Evolutionary conservation across 139 green algal genomes (phyloP), one percentile per base, ranked within the genome.

Genomic region (Diplosphaera chodatii): DNA sequence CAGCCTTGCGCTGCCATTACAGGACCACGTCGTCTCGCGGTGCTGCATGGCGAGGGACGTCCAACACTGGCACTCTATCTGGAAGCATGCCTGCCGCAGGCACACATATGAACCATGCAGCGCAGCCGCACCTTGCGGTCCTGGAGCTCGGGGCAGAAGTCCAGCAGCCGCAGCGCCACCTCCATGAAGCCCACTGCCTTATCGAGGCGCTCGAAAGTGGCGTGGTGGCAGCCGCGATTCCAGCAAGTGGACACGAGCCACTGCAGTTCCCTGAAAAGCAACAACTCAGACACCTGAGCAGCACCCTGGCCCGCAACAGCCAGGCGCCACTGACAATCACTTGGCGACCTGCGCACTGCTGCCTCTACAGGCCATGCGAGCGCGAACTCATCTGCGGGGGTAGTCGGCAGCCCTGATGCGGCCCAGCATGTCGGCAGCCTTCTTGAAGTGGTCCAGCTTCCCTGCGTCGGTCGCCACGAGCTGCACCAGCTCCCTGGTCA

Each of bases 211-310:
- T 32, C 40, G 29, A 71, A 71, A 22, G 20, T 64, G 2, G n/a
- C 3, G 37, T 71, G 66, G 41, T 71, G 66, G 66, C 66, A 71
- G 13, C 66, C 66, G 31, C 37, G 66, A 15, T 71, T 71, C 66
- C 66, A 71, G 37, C 66, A 71, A 3, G 34, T 71, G 66, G 66
- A 71, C 66, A 34, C 66, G 31, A 71, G 66, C 66, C 66, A 71
- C 28, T 34, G 37, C 34, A 71, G 15, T 30, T 71, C 66, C 48
- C 48, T 59, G n/a, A n/a, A n/a, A n/a, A n/a, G n/a, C n/a, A n/a
- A n/a, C n/a, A n/a, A n/a, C n/a, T n/a, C n/a, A n/a, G n/a, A n/a
- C n/a, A n/a, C n/a, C n/a, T n/a, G n/a, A n/a, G n/a, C n/a, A n/a
- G n/a, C n/a, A n/a, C n/a, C n/a, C n/a, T n/a, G n/a, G n/a, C n/a